Base-by-base conservation (phyloP, 2,329 filamentous ascomycete species). In the Talaromyces sp. region DNA sequence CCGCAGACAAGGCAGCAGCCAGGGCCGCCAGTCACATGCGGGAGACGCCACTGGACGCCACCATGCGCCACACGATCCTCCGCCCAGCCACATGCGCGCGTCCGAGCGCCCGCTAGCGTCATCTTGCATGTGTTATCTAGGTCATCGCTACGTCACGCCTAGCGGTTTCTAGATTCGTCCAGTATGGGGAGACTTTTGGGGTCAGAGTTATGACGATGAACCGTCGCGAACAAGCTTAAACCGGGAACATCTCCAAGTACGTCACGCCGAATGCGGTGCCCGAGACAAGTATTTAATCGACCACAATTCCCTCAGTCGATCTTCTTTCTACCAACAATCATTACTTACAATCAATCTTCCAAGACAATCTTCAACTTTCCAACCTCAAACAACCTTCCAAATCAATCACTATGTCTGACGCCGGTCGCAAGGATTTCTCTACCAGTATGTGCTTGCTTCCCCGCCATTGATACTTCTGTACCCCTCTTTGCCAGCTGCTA, bases 351-450 rank as follows among this genome's bases (percentile, higher is more conserved):
- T 8, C 26, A 26, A 26, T 5, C 5, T 26, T 17, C 43, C 53
- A 24, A 35, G 53, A 55, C n/a, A 14, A 19, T 12, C 12, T 11
- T 11, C 10, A 55, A 55, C 38, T 17, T 14, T 4, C 5, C 19
- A 46, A 46, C 27, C 43, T 17, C 41, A 59, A 31, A 29, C 48
- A 35, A 35, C 31, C 41, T 24, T 21, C 32, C 32, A 46, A 60
- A 26, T 38, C 19, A 48, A 38, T 68, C 74, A 83, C 67, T 72
- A 86, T 85, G 83, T 83, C 85, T 80, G 85, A 87, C 76, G 58
- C 74, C 67, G 80, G 79, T 70, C 84, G 85, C 82, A 87, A 87
- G 77, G 83, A 85, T 75, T 80, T 85, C 74, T 69, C 73, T 66
- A 79, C 78, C 72, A 83, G 75, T 77, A 74, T 55, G 74, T 56